These are phyloP conservation scores for Suillus fuscotomentosus DNA, from an alignment of 768 basidiomycete genomes.

Conservation along the genomic window DNA sequence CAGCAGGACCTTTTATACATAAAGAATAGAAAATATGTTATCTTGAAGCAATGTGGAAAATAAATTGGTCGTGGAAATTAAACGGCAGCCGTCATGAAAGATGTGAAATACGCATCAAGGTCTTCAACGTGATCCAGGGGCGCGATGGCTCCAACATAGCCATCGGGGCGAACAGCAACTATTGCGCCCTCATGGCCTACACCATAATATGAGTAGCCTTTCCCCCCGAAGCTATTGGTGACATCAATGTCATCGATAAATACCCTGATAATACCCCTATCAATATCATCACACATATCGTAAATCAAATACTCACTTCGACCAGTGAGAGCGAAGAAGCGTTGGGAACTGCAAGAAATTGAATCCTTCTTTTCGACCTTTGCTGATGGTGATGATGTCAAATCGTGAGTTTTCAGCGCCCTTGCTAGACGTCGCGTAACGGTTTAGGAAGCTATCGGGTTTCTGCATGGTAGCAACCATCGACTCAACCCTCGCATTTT, in stretches of 20 bases:
- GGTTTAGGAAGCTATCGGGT: constrained; percentile 25
- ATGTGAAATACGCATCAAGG: constrained; percentile 47
- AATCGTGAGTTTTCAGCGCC: constrained; percentile 30
- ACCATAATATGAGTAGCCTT: constrained; percentile 57
- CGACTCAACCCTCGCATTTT: constrained; percentile 22
- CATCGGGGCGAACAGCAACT: constrained; percentile 35
- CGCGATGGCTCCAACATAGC: constrained; percentile 59
- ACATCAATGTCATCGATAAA: constrained; percentile 56
- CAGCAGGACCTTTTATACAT: background rate
- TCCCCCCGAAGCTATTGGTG: constrained; percentile 44
- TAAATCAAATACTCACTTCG: constrained; percentile 30
- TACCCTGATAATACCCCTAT: constrained; percentile 37
- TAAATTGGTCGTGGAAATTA: background rate
- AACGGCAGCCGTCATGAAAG: constrained; percentile 32
- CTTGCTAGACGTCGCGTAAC: constrained; percentile 16
- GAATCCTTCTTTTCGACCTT: constrained; percentile 32
- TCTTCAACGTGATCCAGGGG: constrained; percentile 39
- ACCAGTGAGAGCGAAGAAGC: constrained; percentile 39
- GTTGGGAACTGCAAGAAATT: constrained; percentile 32
- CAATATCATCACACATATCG: background rate
- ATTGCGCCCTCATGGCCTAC: constrained; percentile 26
- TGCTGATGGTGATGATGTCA: constrained; percentile 26
- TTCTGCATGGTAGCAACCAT: constrained; percentile 28
- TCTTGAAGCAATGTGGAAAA: background rate
- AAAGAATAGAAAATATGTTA: background rate